Base-by-base conservation (phyloP, 1,284 basidiomycete species). In the Apiotrichum siamense region DNA sequence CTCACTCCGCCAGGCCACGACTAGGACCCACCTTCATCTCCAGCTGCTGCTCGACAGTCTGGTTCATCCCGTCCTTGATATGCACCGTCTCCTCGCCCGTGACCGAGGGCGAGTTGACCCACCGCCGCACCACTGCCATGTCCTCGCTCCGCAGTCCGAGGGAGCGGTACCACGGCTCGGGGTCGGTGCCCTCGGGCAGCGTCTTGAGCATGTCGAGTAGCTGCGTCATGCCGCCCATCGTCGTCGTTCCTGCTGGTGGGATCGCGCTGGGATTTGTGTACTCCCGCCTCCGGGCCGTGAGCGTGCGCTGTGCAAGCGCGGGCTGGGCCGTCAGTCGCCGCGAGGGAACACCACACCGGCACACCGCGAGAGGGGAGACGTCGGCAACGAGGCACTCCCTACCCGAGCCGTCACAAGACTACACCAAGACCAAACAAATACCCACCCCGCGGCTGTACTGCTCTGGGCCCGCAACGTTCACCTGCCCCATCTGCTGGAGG, bases 51-150 rank as follows among this genome's bases (percentile, higher is more conserved):
- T 51, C 44, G 0, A 57, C 43, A 1, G 26, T 36, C 49, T 47
- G 49, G 39, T 39, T 42, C n/a, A 31, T 36, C 9, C 84, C 86
- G 54, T 83, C 74, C 23, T 76, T 77, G 24, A 79, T 76, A 18
- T 72, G 75, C 57, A 77, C 77, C 39, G 76, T 73, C 29, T 79
- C 77, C 3, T 74, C 74, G 37, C 78, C 78, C 33, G 80, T 77
- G 7, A 86, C 76, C 64, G 82, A 87, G 4, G 86, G 85, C 49
- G 81, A 85, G 66, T 80, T 89, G 60, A 90, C 80, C 69, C 79
- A 81, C 43, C 77, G 73, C 26, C 81, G 76, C 24, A 92, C 61
- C 13, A 70, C 78, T 44, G 81, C 77, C 49, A 91, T 64, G 52
- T 76, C 80, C 20, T 73, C 74, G 2, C 75, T 58, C 44, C 84